These are phyloP conservation scores for Lentithecium fluviatile DNA, from an alignment of 495 filamentous ascomycete species.

Conservation along the genomic window DNA sequence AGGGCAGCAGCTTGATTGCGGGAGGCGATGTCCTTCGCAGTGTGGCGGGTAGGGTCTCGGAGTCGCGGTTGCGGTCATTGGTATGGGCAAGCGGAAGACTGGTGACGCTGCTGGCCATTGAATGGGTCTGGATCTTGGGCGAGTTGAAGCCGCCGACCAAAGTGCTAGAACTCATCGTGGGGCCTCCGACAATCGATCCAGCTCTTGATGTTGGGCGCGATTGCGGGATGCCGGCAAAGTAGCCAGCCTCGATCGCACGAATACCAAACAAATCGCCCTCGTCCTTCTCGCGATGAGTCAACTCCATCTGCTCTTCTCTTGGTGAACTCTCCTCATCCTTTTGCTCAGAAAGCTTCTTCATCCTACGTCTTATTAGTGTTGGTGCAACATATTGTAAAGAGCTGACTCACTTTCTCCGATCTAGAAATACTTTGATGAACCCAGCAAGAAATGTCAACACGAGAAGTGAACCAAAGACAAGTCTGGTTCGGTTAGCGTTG, in stretches of 20 bases:
- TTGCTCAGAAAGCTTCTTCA: conserved; percentile 34
- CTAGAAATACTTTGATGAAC: conserved; percentile 16
- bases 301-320: conserved; percentile 40
- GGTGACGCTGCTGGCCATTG: conserved; percentile 25
- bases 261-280: conserved; percentile 51
- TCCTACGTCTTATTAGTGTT: neutral
- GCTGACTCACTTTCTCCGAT: conserved; percentile 26
- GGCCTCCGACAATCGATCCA: conserved; percentile 4
- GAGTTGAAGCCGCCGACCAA: conserved; percentile 18
- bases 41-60: conserved; percentile 1
- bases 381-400: neutral
- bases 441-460: conserved; percentile 26
- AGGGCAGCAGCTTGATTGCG: conserved; percentile 28
- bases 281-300: conserved; percentile 45
- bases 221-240: conserved; percentile 49
- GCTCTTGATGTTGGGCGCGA: conserved; percentile 40
- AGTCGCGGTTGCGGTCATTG: conserved; percentile 7
- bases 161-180: conserved; percentile 27
- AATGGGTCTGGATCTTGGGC: conserved; percentile 19
- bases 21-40: conserved; percentile 16
- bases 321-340: conserved; percentile 17
- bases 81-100: conserved; percentile 30
- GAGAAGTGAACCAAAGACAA: conserved; percentile 27
- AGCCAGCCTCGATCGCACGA: conserved; percentile 48
- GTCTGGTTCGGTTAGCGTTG: conserved; percentile 10